Evolutionary conservation across 257 asterid species (phyloP), one percentile per base, ranked within the genome.

Genomic region (Leptodermis oblonga): DNA sequence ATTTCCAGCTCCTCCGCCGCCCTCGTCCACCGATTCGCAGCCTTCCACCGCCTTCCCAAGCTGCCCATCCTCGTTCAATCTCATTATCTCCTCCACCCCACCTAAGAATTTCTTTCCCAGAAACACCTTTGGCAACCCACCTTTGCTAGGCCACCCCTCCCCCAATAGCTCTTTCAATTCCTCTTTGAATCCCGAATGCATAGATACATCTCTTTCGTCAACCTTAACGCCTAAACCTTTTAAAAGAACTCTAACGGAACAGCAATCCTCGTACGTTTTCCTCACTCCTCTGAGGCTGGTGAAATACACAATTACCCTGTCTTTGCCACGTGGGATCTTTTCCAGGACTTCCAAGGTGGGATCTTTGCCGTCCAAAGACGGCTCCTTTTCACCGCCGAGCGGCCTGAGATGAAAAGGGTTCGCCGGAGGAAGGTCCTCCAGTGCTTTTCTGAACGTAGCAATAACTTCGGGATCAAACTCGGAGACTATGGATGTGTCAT

Each of bases 241-340:
- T 4, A 94, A 37, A 1, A 89, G 85, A 10, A 82, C 86, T 36
- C 93, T 73, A 34, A 94, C 99, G n/a, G 86, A 77, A 33, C 97
- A 89, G 62, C 97, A 89, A 82, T 91, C 97, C 85, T 94, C 99
- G 71, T 85, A 87, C 1, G 99, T 94, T 80, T 89, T 94, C 80
- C 99, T 78, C 59, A 94, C 96, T 8, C 97, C 97, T 69, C 99
- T 81, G 7, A 94, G 74, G 76, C 95, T 94, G 0, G 99, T 94
- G 62, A 89, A 94, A 48, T 94, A 94, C 60, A 94, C 85, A 1
- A 91, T 67, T 14, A 89, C 3, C 70, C 80, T 93, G 12, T 83
- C 89, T 37, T 73, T 76, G 5, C 78, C 79, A 52, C 79, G 67
- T 31, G 77, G 49, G 25, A 20, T 3, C 55, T 20, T 49, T 49